These are phyloP conservation scores for Apiospora sp. DNA, from an alignment of 2,329 filamentous ascomycete genomes.

Conservation along the genomic window DNA sequence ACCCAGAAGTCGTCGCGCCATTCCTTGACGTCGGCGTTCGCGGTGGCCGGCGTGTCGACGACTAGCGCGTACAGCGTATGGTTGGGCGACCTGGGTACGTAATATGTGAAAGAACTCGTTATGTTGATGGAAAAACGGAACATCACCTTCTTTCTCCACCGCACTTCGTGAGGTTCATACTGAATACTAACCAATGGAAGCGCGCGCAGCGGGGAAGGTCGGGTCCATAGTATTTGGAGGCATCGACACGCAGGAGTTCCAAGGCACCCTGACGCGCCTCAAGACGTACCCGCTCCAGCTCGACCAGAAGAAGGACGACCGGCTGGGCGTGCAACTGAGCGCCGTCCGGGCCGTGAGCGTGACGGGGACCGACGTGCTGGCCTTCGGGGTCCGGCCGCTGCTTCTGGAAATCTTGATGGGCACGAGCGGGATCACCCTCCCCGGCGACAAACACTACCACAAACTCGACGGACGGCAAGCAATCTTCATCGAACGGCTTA, in stretches of 20 bases:
- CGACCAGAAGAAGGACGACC: background rate
- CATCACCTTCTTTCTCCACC: too few relatives aligned
- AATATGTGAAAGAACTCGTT: too few relatives aligned
- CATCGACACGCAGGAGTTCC: background rate
- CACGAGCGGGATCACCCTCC: background rate
- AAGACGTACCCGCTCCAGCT: background rate
- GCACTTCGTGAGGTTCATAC: background rate
- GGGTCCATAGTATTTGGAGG: background rate
- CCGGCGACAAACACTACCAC: too few relatives aligned
- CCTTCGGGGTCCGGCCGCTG: background rate
- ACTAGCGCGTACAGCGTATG: background rate
- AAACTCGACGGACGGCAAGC: too few relatives aligned
- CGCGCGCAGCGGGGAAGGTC: background rate
- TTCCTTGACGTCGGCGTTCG: background rate
- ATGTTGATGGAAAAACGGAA: background rate
- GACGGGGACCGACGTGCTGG: background rate
- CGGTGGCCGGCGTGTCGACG: background rate
- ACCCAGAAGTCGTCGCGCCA: background rate
- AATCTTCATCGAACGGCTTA: background rate
- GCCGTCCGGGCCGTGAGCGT: background rate
- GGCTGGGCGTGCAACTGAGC: background rate
- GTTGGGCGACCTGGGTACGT: background rate
- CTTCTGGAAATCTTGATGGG: background rate
- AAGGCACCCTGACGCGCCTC: slow-evolving; percentile 5
- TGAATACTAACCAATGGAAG: background rate